A percentile compares a stretch with the other conserved stretches of the same genome.
These are phyloP conservation scores for Vicia faba DNA, from an alignment of 306 rosid genomes.

Conservation along the genomic window DNA sequence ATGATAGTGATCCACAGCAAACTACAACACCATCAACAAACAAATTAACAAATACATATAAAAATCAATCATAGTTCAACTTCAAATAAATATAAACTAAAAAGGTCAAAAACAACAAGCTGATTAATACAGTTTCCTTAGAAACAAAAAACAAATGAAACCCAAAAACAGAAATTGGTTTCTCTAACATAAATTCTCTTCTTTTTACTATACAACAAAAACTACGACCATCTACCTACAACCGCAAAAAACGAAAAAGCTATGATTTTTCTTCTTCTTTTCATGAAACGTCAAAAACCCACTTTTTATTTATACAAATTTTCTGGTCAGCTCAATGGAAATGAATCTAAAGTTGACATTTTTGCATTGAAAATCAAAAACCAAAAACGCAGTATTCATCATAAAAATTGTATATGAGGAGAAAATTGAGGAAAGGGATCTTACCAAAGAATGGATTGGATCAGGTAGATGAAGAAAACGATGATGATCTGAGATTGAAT, in stretches of 20 bases:
- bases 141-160: constrained; percentile 24
- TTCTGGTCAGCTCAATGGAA: constrained; percentile 44
- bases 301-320: constrained; percentile 14
- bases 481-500: constrained; percentile 49
- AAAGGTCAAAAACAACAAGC: constrained; percentile 34
- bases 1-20: constrained; percentile 42
- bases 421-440: constrained; percentile 34
- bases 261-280: neutral
- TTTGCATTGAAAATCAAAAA: constrained; percentile 49
- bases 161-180: constrained; percentile 29
- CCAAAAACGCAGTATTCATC: constrained; percentile 21
- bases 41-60: constrained; percentile 42
- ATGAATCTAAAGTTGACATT: constrained; percentile 46
- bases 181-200: neutral
- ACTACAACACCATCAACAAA: constrained; percentile 50
- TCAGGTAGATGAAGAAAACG: constrained; percentile 29
- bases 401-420: neutral
- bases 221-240: constrained; percentile 37
- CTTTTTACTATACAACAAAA: constrained; percentile 38
- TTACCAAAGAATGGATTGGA: constrained; percentile 43
- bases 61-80: constrained; percentile 32
- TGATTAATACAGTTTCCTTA: constrained; percentile 33
- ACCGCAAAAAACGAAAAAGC: constrained; percentile 38
- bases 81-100: constrained; percentile 35
- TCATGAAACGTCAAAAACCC: constrained; percentile 45